Conservation (phyloP, 2,329 filamentous ascomycete genomes). For the Drechslerella stenobrocha region DNA sequence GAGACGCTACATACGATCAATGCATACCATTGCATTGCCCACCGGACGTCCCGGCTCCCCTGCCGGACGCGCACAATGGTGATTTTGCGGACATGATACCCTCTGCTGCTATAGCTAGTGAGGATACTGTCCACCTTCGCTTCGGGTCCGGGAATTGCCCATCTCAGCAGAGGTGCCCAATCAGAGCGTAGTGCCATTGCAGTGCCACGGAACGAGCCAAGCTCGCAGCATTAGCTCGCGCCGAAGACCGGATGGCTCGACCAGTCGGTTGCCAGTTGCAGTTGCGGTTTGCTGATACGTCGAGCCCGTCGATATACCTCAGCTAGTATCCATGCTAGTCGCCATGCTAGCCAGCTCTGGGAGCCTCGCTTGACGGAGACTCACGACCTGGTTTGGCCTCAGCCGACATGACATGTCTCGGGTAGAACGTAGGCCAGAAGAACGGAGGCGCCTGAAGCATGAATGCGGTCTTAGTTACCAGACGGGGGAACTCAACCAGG, state of each 20-base stretch:
- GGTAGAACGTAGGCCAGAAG: too few species aligned
- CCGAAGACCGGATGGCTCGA: constrained; percentile 1
- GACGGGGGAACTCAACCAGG: constrained; percentile 12
- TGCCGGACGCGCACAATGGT: not conserved
- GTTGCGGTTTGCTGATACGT: too few species aligned
- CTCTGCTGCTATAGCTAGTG: not conserved
- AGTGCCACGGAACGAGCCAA: not conserved
- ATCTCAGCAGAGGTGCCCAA: not conserved
- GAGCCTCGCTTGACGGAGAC: constrained; percentile 28
- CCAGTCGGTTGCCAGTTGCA: not conserved
- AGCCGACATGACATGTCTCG: constrained; percentile 27
- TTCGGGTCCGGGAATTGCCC: not conserved
- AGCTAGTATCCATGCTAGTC: constrained; percentile 6
- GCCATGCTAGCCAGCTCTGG: not conserved
- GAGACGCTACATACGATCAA: not conserved
- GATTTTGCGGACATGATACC: not conserved
- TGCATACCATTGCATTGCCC: constrained; percentile 1
- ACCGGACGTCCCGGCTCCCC: not conserved
- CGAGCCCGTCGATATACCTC: not conserved
- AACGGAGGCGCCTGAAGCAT: too few species aligned
- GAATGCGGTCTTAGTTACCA: not conserved
- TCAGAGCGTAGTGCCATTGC: not conserved
- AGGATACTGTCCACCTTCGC: not conserved
- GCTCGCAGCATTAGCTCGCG: not conserved
- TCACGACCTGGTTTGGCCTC: constrained; percentile 3